Base-by-base conservation (phyloP, 2,329 filamentous ascomycete species). In the Sarocladiaceae sp. region DNA sequence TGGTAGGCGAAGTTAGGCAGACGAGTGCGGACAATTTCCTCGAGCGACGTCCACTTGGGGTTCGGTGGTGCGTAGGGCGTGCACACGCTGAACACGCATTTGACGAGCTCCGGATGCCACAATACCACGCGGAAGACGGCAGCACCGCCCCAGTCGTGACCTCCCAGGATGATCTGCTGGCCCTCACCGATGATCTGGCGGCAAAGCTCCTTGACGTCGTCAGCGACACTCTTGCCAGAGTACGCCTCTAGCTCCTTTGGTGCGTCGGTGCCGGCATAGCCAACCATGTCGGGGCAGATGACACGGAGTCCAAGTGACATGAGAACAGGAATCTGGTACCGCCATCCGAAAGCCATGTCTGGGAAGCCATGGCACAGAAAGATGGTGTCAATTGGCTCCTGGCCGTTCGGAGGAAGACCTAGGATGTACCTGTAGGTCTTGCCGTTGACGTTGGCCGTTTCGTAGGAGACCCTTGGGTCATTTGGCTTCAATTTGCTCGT, bases 141-240 rank as follows among this genome's bases (percentile, higher is more conserved):
- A 2, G 78, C 76, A 60, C 89, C 91, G 66, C 93, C 93, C 89
- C 93, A 97, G 70, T 97, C 93, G 71, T 97, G 93, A 7, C 91
- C 93, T 47, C 91, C 90, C 13, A 97, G 78, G 53, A 97, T 85
- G 62, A 96, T 86, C 52, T 71, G 71, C 8, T 64, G 64, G 67
- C 73, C 39, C 64, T 72, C 51, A 51, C 74, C 69, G 25, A 72
- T 70, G 52, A 75, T 70, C 56, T 85, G 77, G 54, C 71, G 72
- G 6, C 87, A 83, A 22, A 97, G 77, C 55, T 83, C 84, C 20
- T 83, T 85, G 58, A 97, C 79, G 63, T 96, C 90, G 52, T 84
- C 81, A 17, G 87, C 78, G 54, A 88, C 81, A 57, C 78, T 82
- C 72, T 90, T 94, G 65, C 83, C 74, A 22, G 81, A 82, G 71